Conservation (phyloP, 2,329 filamentous ascomycete species). For the Fonsecaea monophora region DNA sequence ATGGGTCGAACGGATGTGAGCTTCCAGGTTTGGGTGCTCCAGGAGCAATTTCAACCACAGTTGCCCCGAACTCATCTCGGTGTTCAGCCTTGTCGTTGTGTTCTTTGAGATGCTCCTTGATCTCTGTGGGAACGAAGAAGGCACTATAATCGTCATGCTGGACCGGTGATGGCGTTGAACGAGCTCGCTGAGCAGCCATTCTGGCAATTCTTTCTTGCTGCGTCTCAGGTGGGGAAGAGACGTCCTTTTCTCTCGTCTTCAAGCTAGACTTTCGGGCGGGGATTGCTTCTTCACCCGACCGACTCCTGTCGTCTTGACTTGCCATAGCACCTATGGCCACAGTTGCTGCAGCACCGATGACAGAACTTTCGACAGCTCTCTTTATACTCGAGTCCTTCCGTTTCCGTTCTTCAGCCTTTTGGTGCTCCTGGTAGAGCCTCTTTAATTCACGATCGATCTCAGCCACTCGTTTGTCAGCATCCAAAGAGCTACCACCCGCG, state of each 20-base stretch:
- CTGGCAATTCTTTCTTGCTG: conserved; percentile 42
- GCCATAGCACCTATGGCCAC: conserved; percentile 41
- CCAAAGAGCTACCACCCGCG: conserved; percentile 16
- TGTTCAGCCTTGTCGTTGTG: conserved; percentile 39
- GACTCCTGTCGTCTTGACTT: conserved; percentile 31
- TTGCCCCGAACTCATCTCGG: conserved; percentile 34
- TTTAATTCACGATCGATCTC: conserved; percentile 40
- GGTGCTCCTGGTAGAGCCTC: conserved; percentile 38
- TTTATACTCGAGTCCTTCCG: conserved; percentile 42
- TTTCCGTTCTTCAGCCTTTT: conserved; percentile 27
- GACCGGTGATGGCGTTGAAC: conserved; percentile 45
- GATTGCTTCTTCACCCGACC: conserved; percentile 41
- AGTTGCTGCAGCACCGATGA: conserved; percentile 53
- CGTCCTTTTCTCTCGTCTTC: conserved; percentile 33
- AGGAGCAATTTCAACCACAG: conserved; percentile 39
- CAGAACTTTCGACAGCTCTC: conserved; percentile 58
- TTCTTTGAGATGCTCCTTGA: conserved; percentile 50
- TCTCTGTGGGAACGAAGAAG: conserved; percentile 52
- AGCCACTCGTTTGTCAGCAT: conserved; percentile 30
- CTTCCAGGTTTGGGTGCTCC: conserved; percentile 19
- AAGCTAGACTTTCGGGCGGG: conserved; percentile 42
- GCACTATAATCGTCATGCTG: conserved; percentile 51
- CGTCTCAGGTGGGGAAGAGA: conserved; percentile 26
- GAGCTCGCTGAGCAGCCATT: conserved; percentile 43
- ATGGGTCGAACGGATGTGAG: conserved; percentile 35